A percentile compares a stretch with the other conserved stretches of the same genome.
Conservation (phyloP, 2,329 filamentous ascomycete species). For the Escovopsis weberi region DNA sequence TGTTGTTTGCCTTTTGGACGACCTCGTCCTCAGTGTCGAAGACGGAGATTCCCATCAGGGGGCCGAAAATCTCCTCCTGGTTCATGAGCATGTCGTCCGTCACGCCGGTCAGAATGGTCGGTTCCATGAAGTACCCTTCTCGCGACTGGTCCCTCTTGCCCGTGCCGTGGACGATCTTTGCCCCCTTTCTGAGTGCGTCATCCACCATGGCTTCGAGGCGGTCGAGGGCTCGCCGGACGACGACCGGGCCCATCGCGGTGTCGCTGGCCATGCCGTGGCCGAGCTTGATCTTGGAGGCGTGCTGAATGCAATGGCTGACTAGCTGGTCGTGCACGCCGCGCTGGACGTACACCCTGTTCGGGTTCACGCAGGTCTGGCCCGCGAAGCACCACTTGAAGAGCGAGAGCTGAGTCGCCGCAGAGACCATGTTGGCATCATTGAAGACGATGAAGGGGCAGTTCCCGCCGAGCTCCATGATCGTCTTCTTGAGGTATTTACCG, state of each 20-base stretch:
- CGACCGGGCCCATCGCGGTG: slow-evolving; percentile 22
- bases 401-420: slow-evolving; percentile 48
- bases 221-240: slow-evolving; percentile 18
- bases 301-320: slow-evolving; percentile 36
- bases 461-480: slow-evolving; percentile 55
- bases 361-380: slow-evolving; percentile 57
- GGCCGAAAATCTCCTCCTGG: slow-evolving; percentile 58
- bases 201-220: slow-evolving; percentile 34
- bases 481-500: slow-evolving; percentile 50
- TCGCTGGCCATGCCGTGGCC: slow-evolving; percentile 41
- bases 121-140: slow-evolving; percentile 52
- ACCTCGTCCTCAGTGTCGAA: slow-evolving; percentile 60
- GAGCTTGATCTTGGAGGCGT: slow-evolving; percentile 38
- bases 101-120: slow-evolving; percentile 54
- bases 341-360: slow-evolving; percentile 47
- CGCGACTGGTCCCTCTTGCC: slow-evolving; percentile 26
- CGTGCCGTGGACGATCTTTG: slow-evolving; percentile 38
- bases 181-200: slow-evolving; percentile 48
- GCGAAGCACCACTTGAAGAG: slow-evolving; percentile 55
- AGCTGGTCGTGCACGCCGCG: slow-evolving; percentile 47
- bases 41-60: slow-evolving; percentile 51
- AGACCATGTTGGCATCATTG: slow-evolving; percentile 53
- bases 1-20: slow-evolving; percentile 47
- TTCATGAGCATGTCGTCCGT: slow-evolving; percentile 51
- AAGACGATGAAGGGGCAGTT: slow-evolving; percentile 54